Percentiles rank a stretch among this genome's conserved stretches.
Evolutionary conservation across 2,329 filamentous ascomycete species (phyloP).

Genomic region (Aspergillus sp.): DNA sequence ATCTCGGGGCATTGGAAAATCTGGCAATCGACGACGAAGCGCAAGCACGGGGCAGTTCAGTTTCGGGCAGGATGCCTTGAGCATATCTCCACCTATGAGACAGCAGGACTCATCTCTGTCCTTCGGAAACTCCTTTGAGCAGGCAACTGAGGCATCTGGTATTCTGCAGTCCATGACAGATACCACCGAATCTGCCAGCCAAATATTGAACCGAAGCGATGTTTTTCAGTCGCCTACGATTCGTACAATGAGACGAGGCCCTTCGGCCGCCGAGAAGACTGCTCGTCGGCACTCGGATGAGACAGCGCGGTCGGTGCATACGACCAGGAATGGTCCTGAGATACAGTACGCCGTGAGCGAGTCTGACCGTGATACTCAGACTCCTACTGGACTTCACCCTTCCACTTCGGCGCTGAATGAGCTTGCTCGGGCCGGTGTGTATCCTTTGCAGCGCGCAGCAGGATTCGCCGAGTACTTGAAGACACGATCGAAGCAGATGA

Average conservation of each 20-base stretch:
- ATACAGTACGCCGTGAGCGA: slow-evolving; percentile 22
- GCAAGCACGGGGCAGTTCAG: slow-evolving; percentile 62
- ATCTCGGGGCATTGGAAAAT: slow-evolving; percentile 12
- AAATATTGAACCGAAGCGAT: slow-evolving; percentile 83
- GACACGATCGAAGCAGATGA: slow-evolving; percentile 76
- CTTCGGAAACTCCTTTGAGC: slow-evolving; percentile 71
- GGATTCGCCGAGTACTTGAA: slow-evolving; percentile 81
- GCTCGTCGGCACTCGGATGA: slow-evolving; percentile 37
- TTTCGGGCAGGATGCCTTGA: slow-evolving; percentile 51
- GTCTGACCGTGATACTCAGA: slow-evolving; percentile 26
- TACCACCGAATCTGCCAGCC: slow-evolving; percentile 77
- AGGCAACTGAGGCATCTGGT: slow-evolving; percentile 71
- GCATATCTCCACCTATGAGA: slow-evolving; percentile 54
- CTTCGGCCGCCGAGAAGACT: slow-evolving; percentile 29
- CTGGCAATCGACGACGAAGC: slow-evolving; percentile 53
- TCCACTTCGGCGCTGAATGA: slow-evolving; percentile 59
- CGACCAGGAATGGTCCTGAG: slow-evolving; percentile 19
- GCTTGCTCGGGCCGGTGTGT: slow-evolving; percentile 64
- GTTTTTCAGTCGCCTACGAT: slow-evolving; percentile 82
- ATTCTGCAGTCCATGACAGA: slow-evolving; percentile 72
- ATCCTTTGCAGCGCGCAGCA: slow-evolving; percentile 80
- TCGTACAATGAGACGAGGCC: slow-evolving; percentile 33
- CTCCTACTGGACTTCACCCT: slow-evolving; percentile 23
- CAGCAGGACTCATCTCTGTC: slow-evolving; percentile 71
- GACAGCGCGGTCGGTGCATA: slow-evolving; percentile 34